Evolutionary conservation across 768 basidiomycete genomes (phyloP), one percentile per base, ranked within the genome.

Genomic region (Leccinum subgranulosum): DNA sequence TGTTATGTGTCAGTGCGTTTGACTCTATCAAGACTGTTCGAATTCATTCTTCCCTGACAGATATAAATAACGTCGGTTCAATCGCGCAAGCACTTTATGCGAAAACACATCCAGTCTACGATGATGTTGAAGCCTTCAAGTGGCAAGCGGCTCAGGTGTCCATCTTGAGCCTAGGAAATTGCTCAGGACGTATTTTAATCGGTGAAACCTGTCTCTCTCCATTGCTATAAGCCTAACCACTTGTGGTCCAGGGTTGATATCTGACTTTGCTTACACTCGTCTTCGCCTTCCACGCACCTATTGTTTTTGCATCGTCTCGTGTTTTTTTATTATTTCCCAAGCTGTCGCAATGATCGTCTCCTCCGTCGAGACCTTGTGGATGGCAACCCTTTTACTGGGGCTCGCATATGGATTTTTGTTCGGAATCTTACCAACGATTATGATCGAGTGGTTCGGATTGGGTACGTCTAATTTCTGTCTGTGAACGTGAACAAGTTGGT

Each of bases 131-230:
- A 60, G 85, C 90, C 0, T 79, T 85, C 1, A 79, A 81, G 53
- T 88, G 86, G 83, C 94, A 97, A 75, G 85, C 90, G 0, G 76
- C 83, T 4, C 93, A 97, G 65, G 94, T 97, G 1, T 92, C 92
- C 0, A 78, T 83, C 5, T 79, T 95, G 61, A 92, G 90, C 64
- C 55, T 95, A 25, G 87, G 85, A 73, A 97, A 92, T 68, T 96
- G 86, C 56, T 63, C 78, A 2, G 93, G 93, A 1, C 84, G 94
- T 39, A 81, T 95, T 48, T 57, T 85, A 25, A 86, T 93, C 19
- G 92, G 90, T 91, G 47, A 55, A 10, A 10, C 28, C 45, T 33
- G 12, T 39, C 2, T 8, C 12, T 10, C 6, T 23, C 15, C 6
- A 5, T 19, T 39, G 15, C 14, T 34, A 33, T 41, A 17, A 23